Conservation (phyloP, 2,329 filamentous ascomycete species). For the Colletotrichum cuscutae region DNA sequence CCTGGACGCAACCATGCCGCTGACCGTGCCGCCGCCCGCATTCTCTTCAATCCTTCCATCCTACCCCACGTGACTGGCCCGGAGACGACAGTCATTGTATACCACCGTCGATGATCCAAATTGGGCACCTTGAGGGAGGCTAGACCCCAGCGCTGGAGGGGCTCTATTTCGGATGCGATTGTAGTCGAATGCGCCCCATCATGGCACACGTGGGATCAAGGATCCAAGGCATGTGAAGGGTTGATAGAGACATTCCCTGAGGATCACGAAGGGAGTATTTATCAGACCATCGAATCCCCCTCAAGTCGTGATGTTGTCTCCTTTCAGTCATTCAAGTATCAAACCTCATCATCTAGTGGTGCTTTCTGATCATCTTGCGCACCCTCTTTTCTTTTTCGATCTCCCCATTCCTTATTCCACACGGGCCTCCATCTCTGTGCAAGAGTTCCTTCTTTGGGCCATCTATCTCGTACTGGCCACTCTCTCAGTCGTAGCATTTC, state of each 20-base stretch:
- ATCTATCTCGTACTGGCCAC: background rate
- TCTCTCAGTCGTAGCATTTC: background rate
- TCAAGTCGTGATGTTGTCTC: conserved; percentile 15
- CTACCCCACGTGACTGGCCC: conserved; percentile 10
- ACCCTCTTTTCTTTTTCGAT: background rate
- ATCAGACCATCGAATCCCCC: conserved; percentile 18
- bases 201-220: background rate
- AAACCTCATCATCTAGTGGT: background rate
- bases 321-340: background rate
- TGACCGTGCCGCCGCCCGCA: background rate
- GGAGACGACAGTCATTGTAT: background rate
- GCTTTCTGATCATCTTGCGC: background rate
- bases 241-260: conserved; percentile 2
- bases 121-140: background rate
- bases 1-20: background rate
- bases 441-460: conserved; percentile 9
- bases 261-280: conserved; percentile 21
- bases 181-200: background rate
- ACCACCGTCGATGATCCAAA: background rate
- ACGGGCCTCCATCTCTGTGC: background rate
- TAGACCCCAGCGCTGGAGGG: background rate
- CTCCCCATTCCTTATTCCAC: conserved; percentile 15
- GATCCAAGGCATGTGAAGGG: conserved; percentile 9
- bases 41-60: background rate
- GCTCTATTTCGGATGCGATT: conserved; percentile 18